Conservation (phyloP, 306 rosid species). For the Chamaecrista fasciculata region DNA sequence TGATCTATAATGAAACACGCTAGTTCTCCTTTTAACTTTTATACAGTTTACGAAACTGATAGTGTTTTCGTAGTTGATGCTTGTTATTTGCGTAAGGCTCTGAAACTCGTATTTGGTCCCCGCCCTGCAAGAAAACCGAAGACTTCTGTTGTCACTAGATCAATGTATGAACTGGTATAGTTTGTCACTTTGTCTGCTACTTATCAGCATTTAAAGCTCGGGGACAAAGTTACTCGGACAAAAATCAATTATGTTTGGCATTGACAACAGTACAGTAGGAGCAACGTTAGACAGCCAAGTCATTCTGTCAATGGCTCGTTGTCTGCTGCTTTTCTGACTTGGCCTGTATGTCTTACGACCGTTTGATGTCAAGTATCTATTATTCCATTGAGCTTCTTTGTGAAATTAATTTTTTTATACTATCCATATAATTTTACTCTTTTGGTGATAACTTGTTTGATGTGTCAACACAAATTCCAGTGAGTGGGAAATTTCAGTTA, state of each 20-base stretch:
- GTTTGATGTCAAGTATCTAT: too few relatives aligned
- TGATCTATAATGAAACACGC: neutral
- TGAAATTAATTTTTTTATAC: too few relatives aligned
- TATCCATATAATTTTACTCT: too few relatives aligned
- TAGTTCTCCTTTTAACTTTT: neutral
- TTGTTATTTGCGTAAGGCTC: neutral
- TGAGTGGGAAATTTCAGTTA: neutral
- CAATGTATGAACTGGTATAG: neutral
- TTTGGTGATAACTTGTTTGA: neutral
- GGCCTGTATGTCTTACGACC: neutral
- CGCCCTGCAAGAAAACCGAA: neutral
- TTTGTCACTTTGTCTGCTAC: neutral
- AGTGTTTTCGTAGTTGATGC: neutral
- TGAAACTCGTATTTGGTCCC: neutral
- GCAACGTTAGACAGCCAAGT: neutral
- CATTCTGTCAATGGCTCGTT: neutral
- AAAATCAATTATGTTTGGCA: neutral
- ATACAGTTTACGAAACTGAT: neutral
- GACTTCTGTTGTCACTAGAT: neutral
- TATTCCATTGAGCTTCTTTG: too few relatives aligned
- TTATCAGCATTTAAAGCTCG: neutral
- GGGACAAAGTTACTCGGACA: neutral
- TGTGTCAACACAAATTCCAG: neutral
- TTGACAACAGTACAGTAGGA: neutral
- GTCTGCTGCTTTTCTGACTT: neutral